Conservation (phyloP, 768 basidiomycete species). For the Amanita rimosa region DNA sequence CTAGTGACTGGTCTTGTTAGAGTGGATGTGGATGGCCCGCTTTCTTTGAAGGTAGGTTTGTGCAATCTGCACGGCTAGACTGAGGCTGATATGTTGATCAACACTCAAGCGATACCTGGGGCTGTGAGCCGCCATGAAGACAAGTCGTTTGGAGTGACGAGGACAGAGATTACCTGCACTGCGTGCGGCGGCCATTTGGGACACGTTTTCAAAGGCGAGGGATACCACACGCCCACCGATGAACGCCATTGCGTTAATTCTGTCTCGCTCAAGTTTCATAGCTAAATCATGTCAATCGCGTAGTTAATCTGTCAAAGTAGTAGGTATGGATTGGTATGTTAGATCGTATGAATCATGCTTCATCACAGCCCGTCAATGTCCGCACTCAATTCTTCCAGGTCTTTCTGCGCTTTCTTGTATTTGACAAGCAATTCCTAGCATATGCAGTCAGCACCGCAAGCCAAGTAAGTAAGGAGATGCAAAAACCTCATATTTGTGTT, state of each 20-base stretch:
- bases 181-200: slow-evolving; percentile 92
- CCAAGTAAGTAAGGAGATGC: neutral
- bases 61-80: neutral
- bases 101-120: slow-evolving; percentile 78
- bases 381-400: slow-evolving; percentile 76
- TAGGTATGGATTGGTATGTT: neutral
- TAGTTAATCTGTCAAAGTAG: neutral
- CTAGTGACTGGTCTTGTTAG: slow-evolving; percentile 13
- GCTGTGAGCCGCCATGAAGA: slow-evolving; percentile 78
- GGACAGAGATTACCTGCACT: slow-evolving; percentile 83
- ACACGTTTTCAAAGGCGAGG: slow-evolving; percentile 93
- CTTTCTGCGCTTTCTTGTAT: slow-evolving; percentile 61
- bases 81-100: neutral
- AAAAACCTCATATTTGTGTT: slow-evolving; percentile 85
- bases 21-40: slow-evolving; percentile 98
- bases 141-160: slow-evolving; percentile 45
- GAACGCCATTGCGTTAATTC: slow-evolving; percentile 91
- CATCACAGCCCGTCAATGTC: too few relatives aligned
- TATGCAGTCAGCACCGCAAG: slow-evolving; percentile 5
- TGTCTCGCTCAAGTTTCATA: slow-evolving; percentile 67
- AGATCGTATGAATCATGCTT: neutral
- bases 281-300: slow-evolving; percentile 13
- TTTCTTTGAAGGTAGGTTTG: slow-evolving; percentile 72
- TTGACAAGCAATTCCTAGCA: slow-evolving; percentile 62
- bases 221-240: slow-evolving; percentile 67